Percentiles rank a stretch among this genome's conserved stretches.
phyloP scores from a whole-genome alignment of 352 stramenopile genomes.

The Globisporangium megalacanthum region DNA sequence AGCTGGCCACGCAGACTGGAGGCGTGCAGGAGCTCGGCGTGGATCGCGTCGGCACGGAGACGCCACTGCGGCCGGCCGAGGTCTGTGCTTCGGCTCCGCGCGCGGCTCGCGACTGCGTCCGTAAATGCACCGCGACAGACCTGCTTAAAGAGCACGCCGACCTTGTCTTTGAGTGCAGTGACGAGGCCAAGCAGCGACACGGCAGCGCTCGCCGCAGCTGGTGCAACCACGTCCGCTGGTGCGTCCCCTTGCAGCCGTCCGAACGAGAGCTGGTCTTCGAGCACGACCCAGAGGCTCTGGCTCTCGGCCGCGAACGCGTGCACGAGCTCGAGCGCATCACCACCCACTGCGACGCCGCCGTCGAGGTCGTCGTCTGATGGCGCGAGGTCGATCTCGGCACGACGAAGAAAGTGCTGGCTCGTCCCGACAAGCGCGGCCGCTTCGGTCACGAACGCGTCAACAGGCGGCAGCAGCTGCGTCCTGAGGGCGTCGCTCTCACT shows the following conservation, averaged over 20 bases:
- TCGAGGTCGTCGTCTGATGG: constrained; percentile 65
- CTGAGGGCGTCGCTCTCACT: constrained; percentile 21
- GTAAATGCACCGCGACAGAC: constrained; percentile 77
- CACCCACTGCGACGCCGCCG: constrained; percentile 48
- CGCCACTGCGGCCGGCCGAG: constrained; percentile 54
- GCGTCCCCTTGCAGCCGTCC: constrained; percentile 10
- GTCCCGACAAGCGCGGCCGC: constrained; percentile 31
- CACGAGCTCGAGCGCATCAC: constrained; percentile 51
- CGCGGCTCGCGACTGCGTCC: constrained; percentile 53
- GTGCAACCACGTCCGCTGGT: constrained; percentile 22
- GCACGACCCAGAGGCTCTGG: constrained; percentile 28
- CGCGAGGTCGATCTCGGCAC: constrained; percentile 62
- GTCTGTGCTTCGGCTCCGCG: constrained; percentile 14
- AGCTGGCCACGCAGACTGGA: constrained; percentile 53
- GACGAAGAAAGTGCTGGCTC: constrained; percentile 54
- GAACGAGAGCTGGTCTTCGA: constrained; percentile 36
- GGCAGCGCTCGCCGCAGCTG: constrained; percentile 5
- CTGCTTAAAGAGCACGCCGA: constrained; percentile 60
- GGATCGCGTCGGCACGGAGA: constrained; percentile 68
- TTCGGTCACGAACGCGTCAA: constrained; percentile 43
- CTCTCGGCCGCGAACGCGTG: constrained; percentile 47
- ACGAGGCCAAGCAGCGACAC: constrained; percentile 36
- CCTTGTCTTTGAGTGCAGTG: constrained; percentile 55
- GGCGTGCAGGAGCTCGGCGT: constrained; percentile 57
- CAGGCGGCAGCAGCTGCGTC: constrained; percentile 23